A percentile compares a stretch with the other conserved stretches of the same genome.
phyloP scores from a whole-genome alignment of 176 grass and related monocot species.

The Zea mays region Zm-B73-REFERENCE-NAM-5.0 NC_050097.1:161364001-161364500 shows the following conservation, averaged over 20 bases:
- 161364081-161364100: slow-evolving; percentile 30
- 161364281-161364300: slow-evolving; percentile 42
- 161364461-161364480: slow-evolving; percentile 33
- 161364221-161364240: slow-evolving; percentile 25
- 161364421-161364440: slow-evolving; percentile 61
- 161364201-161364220: slow-evolving; percentile 33
- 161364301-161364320: slow-evolving; percentile 44
- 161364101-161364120: slow-evolving; percentile 24
- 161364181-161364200: slow-evolving; percentile 21
- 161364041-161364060: slow-evolving; percentile 16
- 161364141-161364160: no score
- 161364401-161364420: slow-evolving; percentile 49
- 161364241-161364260: slow-evolving; percentile 27
- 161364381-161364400: slow-evolving; percentile 29
- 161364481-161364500: slow-evolving; percentile 19
- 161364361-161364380: slow-evolving; percentile 20
- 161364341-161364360: slow-evolving; percentile 24
- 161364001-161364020: slow-evolving; percentile 47
- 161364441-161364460: slow-evolving; percentile 41
- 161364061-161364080: slow-evolving; percentile 20
- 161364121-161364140: slow-evolving; percentile 17
- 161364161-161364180: slow-evolving; percentile 3
- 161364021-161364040: slow-evolving; percentile 28
- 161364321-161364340: slow-evolving; percentile 51
- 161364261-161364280: slow-evolving; percentile 39